Evolutionary conservation across 306 rosid species (phyloP).

Genomic region (Pyrus bretschneideri): DNA sequence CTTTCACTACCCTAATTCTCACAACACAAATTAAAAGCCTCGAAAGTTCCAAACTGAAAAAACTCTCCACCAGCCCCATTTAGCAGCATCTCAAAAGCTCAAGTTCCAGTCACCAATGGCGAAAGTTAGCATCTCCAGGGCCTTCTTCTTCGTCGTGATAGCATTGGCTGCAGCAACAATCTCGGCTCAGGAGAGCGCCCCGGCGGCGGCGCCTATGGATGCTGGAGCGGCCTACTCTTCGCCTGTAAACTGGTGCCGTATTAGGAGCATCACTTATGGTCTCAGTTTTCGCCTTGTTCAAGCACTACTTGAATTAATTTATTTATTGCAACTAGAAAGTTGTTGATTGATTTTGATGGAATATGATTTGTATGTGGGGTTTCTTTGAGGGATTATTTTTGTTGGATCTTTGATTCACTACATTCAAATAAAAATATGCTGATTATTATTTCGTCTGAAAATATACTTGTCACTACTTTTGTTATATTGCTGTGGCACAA

Average conservation of each 20-base stretch:
- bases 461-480: background rate
- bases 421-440: background rate
- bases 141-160: slow-evolving; percentile 7
- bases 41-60: background rate
- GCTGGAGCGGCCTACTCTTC: slow-evolving; percentile 11
- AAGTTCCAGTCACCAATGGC: background rate
- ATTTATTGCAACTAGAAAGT: background rate
- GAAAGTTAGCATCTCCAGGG: slow-evolving; percentile 11
- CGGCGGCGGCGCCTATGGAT: slow-evolving; percentile 8
- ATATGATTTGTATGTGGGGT: background rate
- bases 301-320: slow-evolving; percentile 7
- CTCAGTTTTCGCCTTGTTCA: slow-evolving; percentile 17
- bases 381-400: background rate
- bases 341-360: background rate
- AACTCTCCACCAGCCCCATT: background rate
- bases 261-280: slow-evolving; percentile 12
- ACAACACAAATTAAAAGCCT: background rate
- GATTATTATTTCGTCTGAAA: background rate
- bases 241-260: slow-evolving; percentile 11
- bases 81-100: background rate
- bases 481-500: background rate
- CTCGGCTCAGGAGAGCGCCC: slow-evolving; percentile 9
- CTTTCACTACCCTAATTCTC: background rate
- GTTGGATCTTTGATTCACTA: background rate
- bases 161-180: slow-evolving; percentile 3